Evolutionary conservation across 805 yeast genomes (phyloP), one percentile per base, ranked within the genome.

Genomic region (Dipodascopsis uninucleata): DNA sequence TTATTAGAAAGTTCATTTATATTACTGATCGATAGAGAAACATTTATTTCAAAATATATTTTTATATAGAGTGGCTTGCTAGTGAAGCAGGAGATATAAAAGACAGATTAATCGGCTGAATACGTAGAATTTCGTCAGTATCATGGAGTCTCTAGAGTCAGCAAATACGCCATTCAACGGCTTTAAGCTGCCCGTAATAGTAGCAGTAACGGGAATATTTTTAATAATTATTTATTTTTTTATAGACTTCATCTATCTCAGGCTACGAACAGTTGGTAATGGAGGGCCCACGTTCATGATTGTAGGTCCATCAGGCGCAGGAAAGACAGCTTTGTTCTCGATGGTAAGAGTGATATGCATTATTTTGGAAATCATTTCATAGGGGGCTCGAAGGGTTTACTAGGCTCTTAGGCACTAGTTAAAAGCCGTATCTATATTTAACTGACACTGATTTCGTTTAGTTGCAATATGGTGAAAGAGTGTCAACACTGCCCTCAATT

Each of bases 241-340:
- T 9, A 45, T 31, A 31, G 39, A 39, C 16, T 9, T n/a, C 17
- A 7, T 43, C 16, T 39, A 33, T 18, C 31, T 31, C 18, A 25
- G 22, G 28, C 31, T 50, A 7, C 29, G 28, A 14, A 49, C 53
- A 12, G 38, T 24, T 9, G 53, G 50, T 32, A 44, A 45, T 5
- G 47, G 39, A 8, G 52, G 49, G 6, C 84, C 86, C 6, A 75
- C 84, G 1, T 75, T 78, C 52, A 65, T 83, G 39, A 71, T 85
- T 21, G 70, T 77, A 25, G 94, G 94, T 0, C 78, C 82, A 25
- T 71, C 78, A 12, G 71, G 71, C 28, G 65, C 78, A 28, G 93
- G 93, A 3, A 85, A 85, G 61, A 82, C 93, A 4, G 55, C 76
- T 2, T 66, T 83, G 25, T 82, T 65, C 56, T 62, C 65, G 20